These are phyloP conservation scores for Begonia peltatifolia DNA, from an alignment of 306 rosid species.

Conservation along the genomic window DNA sequence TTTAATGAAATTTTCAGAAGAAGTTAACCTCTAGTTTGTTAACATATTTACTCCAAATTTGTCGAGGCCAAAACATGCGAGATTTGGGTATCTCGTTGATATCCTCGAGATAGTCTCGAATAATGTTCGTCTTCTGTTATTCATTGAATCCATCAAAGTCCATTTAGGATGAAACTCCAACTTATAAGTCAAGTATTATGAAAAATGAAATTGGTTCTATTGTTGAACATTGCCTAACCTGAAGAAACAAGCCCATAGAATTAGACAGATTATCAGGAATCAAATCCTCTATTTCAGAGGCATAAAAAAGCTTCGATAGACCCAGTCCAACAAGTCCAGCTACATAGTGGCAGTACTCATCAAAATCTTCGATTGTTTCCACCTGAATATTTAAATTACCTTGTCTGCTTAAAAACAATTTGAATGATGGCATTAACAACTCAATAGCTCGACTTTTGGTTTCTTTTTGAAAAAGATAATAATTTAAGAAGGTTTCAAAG, in stretches of 20 bases:
- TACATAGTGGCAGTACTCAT: conserved; percentile 94
- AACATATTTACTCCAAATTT: conserved; percentile 93
- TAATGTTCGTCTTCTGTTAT: conserved; percentile 86
- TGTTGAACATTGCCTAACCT: conserved; percentile 37
- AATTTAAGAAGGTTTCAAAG: too few species aligned
- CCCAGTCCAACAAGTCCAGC: conserved; percentile 99
- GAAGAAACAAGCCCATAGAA: conserved; percentile 99
- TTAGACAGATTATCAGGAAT: conserved; percentile 53
- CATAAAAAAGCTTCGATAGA: conserved; percentile 87
- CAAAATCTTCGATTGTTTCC: conserved; percentile 76
- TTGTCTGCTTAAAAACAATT: too few species aligned
- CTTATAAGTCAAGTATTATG: conserved; percentile 5
- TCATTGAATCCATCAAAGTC: conserved; percentile 9
- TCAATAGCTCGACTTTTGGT: too few species aligned
- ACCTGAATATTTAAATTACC: conserved; percentile 41
- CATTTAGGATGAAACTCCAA: conserved; percentile 11
- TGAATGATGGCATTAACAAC: too few species aligned
- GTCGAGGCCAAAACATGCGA: conserved; percentile 97
- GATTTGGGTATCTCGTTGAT: conserved; percentile 97
- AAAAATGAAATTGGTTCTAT: conserved; percentile 9
- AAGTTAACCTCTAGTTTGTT: conserved; percentile 74
- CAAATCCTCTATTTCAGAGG: conserved; percentile 61
- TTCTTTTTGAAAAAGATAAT: too few species aligned
- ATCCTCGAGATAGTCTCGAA: conserved; percentile 95
- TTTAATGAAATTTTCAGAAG: conserved; percentile 7